Conservation (phyloP, 495 filamentous ascomycete genomes). For the Annulohypoxylon bovei region DNA sequence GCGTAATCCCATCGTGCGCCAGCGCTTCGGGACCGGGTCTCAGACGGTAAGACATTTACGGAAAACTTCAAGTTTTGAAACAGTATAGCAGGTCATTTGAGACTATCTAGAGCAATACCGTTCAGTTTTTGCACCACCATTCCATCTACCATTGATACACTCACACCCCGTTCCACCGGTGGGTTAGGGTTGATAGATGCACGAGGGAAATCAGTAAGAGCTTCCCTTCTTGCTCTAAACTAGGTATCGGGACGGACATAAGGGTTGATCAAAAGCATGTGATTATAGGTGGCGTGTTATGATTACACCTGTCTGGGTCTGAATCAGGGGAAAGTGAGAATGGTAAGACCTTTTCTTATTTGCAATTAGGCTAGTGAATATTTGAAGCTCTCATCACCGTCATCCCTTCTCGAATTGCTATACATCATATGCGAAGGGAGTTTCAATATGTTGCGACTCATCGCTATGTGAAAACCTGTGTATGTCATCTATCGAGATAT, state of each 20-base stretch:
- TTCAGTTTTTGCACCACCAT: slow-evolving; percentile 1
- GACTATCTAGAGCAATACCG: neutral
- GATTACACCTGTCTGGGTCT: slow-evolving; percentile 6
- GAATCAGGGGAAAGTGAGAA: neutral
- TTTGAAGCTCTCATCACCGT: neutral
- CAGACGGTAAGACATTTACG: slow-evolving; percentile 20
- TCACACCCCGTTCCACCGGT: slow-evolving; percentile 21
- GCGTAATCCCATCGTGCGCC: slow-evolving; percentile 27
- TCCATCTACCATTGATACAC: slow-evolving; percentile 4
- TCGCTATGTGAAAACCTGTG: neutral
- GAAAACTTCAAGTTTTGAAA: slow-evolving; percentile 31
- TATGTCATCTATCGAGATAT: neutral
- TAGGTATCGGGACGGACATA: neutral
- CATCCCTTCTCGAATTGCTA: neutral
- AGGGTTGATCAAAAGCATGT: slow-evolving; percentile 5
- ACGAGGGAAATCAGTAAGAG: neutral
- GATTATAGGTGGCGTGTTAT: slow-evolving; percentile 12
- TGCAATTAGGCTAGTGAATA: neutral
- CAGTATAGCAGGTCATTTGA: slow-evolving; percentile 18
- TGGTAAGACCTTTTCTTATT: neutral
- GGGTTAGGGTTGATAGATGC: slow-evolving; percentile 32
- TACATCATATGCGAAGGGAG: neutral
- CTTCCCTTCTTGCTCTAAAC: slow-evolving; percentile 5
- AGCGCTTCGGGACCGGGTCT: slow-evolving; percentile 24
- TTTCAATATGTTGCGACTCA: neutral